These are phyloP conservation scores for Forsythia viridissima DNA, from an alignment of 257 asterid genomes.

Conservation along the genomic window DNA sequence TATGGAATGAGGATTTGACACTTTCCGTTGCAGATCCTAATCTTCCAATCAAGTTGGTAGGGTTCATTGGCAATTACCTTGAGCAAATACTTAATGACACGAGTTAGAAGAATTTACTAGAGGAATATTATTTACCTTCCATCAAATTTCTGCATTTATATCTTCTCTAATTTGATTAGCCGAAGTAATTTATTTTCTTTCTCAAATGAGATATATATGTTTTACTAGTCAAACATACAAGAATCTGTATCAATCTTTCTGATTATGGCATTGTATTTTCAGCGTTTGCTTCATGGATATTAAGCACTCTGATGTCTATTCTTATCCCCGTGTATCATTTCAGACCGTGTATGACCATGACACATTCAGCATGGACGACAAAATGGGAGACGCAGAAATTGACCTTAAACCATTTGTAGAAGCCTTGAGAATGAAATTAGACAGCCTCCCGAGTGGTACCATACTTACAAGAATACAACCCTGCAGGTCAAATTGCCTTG, in stretches of 20 bases:
- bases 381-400: conserved; percentile 55
- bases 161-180: background rate
- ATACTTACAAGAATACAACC: conserved; percentile 35
- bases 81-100: background rate
- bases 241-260: background rate
- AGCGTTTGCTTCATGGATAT: background rate
- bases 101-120: background rate
- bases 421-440: conserved; percentile 37
- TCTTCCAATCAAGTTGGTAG: conserved; percentile 29
- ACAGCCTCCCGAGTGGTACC: conserved; percentile 42
- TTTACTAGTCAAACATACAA: background rate
- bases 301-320: background rate
- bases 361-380: conserved; percentile 49
- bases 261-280: background rate
- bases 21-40: conserved; percentile 25
- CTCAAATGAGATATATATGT: background rate
- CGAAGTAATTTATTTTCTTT: background rate
- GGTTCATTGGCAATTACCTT: background rate
- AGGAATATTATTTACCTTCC: background rate
- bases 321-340: conserved; percentile 1
- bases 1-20: conserved; percentile 33
- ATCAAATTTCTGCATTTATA: background rate
- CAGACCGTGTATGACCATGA: conserved; percentile 56
- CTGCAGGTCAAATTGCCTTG: conserved; percentile 39
- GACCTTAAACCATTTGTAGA: conserved; percentile 45